phyloP scores from a whole-genome alignment of 257 asterid species.

The Lycium barbarum region DNA sequence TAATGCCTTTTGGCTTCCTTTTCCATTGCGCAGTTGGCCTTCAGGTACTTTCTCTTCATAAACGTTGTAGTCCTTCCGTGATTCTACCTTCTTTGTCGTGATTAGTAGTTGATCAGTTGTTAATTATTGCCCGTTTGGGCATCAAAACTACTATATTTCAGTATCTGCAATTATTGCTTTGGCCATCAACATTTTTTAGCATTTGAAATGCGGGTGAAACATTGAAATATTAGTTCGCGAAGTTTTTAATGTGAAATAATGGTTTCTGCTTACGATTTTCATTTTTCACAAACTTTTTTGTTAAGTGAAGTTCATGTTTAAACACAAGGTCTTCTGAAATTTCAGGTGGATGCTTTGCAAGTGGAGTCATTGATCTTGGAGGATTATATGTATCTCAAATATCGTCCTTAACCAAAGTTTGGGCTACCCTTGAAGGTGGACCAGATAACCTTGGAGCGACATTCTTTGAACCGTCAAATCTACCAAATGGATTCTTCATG shows the following conservation, averaged over 20 bases:
- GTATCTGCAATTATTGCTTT: neutral
- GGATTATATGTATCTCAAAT: conserved; percentile 44
- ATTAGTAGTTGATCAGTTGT: neutral
- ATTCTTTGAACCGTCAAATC: conserved; percentile 41
- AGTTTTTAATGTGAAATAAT: neutral
- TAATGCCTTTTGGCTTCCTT: conserved; percentile 38
- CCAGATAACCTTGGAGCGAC: conserved; percentile 42
- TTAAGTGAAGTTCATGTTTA: neutral
- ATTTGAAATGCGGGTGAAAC: neutral
- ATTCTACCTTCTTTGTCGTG: neutral
- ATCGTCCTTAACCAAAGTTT: conserved; percentile 38
- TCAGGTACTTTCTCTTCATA: conserved; percentile 28
- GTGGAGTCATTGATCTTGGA: conserved; percentile 47
- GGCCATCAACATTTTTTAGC: neutral
- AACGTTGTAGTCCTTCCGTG: neutral
- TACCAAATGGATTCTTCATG: conserved; percentile 43
- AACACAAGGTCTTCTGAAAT: neutral
- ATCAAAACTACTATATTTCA: neutral
- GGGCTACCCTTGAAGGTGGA: conserved; percentile 46
- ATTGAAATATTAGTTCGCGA: neutral
- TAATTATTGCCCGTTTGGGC: too few species aligned
- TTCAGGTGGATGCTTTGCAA: conserved; percentile 42
- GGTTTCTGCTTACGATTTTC: neutral
- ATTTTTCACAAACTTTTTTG: neutral
- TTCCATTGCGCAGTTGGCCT: conserved; percentile 42